phyloP scores from a whole-genome alignment of 257 asterid genomes.

The Pogostemon cablin region DNA sequence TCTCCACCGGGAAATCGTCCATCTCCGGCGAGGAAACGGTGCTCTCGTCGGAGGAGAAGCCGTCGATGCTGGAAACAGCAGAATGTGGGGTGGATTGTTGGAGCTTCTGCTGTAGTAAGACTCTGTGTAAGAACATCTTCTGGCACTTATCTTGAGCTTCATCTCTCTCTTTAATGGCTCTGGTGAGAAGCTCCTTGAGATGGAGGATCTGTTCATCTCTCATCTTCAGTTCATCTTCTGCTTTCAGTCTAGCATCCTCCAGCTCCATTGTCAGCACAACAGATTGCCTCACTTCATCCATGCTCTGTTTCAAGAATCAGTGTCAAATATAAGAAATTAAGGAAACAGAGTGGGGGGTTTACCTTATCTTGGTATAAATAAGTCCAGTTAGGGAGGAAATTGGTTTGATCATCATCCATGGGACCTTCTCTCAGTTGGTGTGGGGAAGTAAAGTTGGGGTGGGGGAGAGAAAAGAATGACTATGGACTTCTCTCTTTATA shows the following conservation, averaged over 20 bases:
- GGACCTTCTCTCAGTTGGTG: not conserved
- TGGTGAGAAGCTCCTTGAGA: constrained; percentile 49
- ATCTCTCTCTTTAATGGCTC: constrained; percentile 57
- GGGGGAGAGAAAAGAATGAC: constrained; percentile 3
- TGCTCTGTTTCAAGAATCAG: constrained; percentile 42
- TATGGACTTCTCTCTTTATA: constrained; percentile 26
- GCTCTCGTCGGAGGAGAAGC: constrained; percentile 62
- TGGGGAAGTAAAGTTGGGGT: not conserved
- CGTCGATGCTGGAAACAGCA: constrained; percentile 56
- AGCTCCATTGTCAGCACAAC: constrained; percentile 63
- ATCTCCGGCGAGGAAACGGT: constrained; percentile 55
- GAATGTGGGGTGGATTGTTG: constrained; percentile 52
- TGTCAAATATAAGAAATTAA: not conserved
- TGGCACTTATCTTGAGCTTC: constrained; percentile 63
- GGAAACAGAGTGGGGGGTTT: not conserved
- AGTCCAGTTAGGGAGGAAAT: constrained; percentile 56
- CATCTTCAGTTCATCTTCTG: constrained; percentile 56
- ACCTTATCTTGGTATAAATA: constrained; percentile 69
- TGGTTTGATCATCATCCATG: constrained; percentile 65
- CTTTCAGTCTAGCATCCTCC: constrained; percentile 51
- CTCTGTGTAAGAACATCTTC: constrained; percentile 39
- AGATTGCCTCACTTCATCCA: constrained; percentile 69
- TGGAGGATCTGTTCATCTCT: constrained; percentile 62
- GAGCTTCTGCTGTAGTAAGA: constrained; percentile 49
- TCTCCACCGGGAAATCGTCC: constrained; percentile 32